Conservation (phyloP, 352 stramenopile genomes). For the Pythium aristosporum region DNA sequence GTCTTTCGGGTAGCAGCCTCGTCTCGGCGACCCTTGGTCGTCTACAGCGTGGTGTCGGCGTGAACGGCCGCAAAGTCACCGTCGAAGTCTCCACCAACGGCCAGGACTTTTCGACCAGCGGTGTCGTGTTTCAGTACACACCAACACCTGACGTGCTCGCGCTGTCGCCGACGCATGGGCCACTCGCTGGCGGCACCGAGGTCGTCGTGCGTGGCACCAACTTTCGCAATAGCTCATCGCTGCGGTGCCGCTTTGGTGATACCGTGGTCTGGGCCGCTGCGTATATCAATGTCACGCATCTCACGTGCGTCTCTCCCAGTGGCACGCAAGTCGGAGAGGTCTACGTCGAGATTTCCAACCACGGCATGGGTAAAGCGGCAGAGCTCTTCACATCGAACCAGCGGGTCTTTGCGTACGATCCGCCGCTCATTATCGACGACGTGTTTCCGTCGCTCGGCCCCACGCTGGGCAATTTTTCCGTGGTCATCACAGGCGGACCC, state of each 20-base stretch:
- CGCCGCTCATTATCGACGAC: slow-evolving; percentile 49
- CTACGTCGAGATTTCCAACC: slow-evolving; percentile 72
- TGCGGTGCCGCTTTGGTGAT: slow-evolving; percentile 72
- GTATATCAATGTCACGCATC: slow-evolving; percentile 61
- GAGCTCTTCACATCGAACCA: slow-evolving; percentile 41
- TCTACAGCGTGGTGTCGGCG: slow-evolving; percentile 37
- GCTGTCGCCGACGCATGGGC: slow-evolving; percentile 74
- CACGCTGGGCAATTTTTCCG: slow-evolving; percentile 84
- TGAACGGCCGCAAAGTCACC: slow-evolving; percentile 62
- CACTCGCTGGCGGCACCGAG: slow-evolving; percentile 76
- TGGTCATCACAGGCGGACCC: slow-evolving; percentile 77
- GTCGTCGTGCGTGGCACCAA: slow-evolving; percentile 73
- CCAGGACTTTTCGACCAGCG: slow-evolving; percentile 64
- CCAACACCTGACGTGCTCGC: slow-evolving; percentile 54
- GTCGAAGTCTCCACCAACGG: slow-evolving; percentile 90
- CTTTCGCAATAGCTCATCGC: slow-evolving; percentile 65
- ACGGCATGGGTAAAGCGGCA: slow-evolving; percentile 34
- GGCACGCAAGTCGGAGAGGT: slow-evolving; percentile 33
- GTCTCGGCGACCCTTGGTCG: slow-evolving; percentile 17
- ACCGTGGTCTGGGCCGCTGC: slow-evolving; percentile 39
- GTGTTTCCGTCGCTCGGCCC: slow-evolving; percentile 81
- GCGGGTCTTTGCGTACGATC: slow-evolving; percentile 83
- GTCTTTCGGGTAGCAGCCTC: slow-evolving; percentile 26
- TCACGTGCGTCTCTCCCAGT: slow-evolving; percentile 74
- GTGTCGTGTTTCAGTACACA: slow-evolving; percentile 65